Evolutionary conservation across 1,284 basidiomycete genomes (phyloP).

Genomic region (Microbotryum saponariae): DNA sequence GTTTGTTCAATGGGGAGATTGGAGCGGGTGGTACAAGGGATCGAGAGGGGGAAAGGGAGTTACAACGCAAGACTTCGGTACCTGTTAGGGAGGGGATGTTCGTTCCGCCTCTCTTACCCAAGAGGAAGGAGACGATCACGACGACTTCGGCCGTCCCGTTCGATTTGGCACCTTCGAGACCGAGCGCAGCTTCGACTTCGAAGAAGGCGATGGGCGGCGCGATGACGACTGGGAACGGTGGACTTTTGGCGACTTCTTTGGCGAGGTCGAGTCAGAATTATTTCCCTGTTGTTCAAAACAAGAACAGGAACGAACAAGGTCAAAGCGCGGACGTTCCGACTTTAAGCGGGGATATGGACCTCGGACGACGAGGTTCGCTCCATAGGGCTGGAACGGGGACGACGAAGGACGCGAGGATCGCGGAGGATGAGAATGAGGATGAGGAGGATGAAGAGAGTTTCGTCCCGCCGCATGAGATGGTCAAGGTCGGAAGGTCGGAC

Average conservation of each 20-base stretch:
- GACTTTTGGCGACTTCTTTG: constrained; percentile 2
- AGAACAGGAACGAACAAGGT: too few species aligned
- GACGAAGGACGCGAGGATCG: not conserved
- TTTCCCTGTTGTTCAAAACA: too few species aligned
- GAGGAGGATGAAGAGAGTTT: constrained; percentile 17
- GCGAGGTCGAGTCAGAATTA: not conserved
- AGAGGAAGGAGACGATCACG: not conserved
- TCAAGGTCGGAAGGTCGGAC: constrained; percentile 9
- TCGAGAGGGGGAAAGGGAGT: constrained; percentile 9
- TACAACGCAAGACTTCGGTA: constrained; percentile 3
- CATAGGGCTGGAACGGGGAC: not conserved
- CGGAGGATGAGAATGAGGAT: constrained; percentile 4
- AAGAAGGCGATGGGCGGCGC: not conserved
- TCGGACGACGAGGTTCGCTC: too few species aligned
- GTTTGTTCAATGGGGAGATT: not conserved
- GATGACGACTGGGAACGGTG: not conserved
- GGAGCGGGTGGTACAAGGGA: not conserved
- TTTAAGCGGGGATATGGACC: too few species aligned
- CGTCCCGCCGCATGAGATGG: constrained; percentile 26
- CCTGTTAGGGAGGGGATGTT: constrained; percentile 1
- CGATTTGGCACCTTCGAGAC: too few species aligned
- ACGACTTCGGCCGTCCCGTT: too few species aligned
- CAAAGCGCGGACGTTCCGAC: not conserved
- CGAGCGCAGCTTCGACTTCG: not conserved
- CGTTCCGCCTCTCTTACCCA: not conserved